phyloP scores from a whole-genome alignment of 345 rosid genomes.

The Gossypium turneri region DNA sequence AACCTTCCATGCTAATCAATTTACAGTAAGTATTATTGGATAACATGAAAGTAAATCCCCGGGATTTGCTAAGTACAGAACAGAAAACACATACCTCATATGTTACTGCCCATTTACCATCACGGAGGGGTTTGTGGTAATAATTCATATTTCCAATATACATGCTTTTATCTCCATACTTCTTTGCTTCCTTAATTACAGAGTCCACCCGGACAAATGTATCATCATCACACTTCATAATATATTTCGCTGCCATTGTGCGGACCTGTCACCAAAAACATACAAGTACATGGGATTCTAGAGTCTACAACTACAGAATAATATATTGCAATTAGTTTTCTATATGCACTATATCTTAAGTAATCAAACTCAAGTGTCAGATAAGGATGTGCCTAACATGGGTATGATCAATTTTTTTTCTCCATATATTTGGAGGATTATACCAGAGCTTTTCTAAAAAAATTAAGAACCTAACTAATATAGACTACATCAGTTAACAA shows the following conservation, averaged over 20 bases:
- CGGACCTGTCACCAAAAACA: conserved; percentile 24
- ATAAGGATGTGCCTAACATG: not conserved
- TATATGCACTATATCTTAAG: not conserved
- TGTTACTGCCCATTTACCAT: conserved; percentile 97
- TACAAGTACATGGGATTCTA: not conserved
- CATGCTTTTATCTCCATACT: conserved; percentile 54
- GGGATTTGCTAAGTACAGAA: conserved; percentile 8
- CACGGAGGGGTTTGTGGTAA: conserved; percentile 80
- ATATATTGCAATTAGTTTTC: not conserved
- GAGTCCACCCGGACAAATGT: conserved; percentile 85
- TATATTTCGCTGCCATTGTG: conserved; percentile 42
- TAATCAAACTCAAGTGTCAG: not conserved
- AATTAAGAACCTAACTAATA: no score
- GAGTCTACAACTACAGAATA: not conserved
- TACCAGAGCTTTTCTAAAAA: not conserved
- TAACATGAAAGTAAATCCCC: no score
- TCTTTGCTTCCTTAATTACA: conserved; percentile 64
- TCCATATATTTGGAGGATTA: not conserved
- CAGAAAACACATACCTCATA: conserved; percentile 60
- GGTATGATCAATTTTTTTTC: not conserved
- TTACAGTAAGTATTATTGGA: not conserved
- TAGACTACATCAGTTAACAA: not conserved
- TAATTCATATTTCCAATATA: conserved; percentile 90
- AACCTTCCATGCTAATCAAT: not conserved
- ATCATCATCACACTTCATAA: conserved; percentile 96